A percentile compares a stretch with the other conserved stretches of the same genome.
These are phyloP conservation scores for Ascoidea asiatica DNA, from an alignment of 805 yeast genomes.

Conservation along the genomic window DNA sequence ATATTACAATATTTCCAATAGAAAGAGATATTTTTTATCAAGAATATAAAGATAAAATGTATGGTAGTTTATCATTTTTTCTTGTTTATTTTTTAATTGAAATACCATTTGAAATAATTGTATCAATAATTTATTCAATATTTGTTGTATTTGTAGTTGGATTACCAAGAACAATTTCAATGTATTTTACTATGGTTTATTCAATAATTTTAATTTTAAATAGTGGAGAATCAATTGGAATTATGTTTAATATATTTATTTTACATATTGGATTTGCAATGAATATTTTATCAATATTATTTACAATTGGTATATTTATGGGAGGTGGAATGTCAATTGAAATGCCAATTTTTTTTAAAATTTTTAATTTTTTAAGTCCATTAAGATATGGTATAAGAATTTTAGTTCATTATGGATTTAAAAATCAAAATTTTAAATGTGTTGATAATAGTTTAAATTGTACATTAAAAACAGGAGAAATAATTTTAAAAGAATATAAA, in stretches of 20 bases:
- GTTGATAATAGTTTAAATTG: constrained; percentile 29
- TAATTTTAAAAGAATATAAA: constrained; percentile 39
- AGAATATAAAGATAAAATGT: constrained; percentile 62
- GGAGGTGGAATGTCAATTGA: constrained; percentile 72
- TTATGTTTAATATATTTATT: constrained; percentile 62
- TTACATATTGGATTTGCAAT: constrained; percentile 71
- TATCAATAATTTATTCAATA: constrained; percentile 43
- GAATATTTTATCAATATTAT: constrained; percentile 50
- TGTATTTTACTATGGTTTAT: constrained; percentile 54
- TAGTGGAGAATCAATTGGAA: constrained; percentile 80
- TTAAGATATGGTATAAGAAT: constrained; percentile 56
- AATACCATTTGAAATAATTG: constrained; percentile 51
- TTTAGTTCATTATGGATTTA: constrained; percentile 45
- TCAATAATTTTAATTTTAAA: constrained; percentile 40
- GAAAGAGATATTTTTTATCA: constrained; percentile 69
- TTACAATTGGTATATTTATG: constrained; percentile 69
- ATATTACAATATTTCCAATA: constrained; percentile 59
- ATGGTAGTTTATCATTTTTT: constrained; percentile 53
- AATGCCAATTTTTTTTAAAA: constrained; percentile 58
- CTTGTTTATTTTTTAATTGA: constrained; percentile 45
- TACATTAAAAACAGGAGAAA: constrained; percentile 35
- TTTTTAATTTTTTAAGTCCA: constrained; percentile 67
- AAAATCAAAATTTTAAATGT: constrained; percentile 38
- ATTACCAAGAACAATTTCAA: constrained; percentile 48
- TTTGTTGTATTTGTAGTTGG: constrained; percentile 63